Evolutionary conservation across 768 basidiomycete genomes (phyloP), one percentile per base, ranked within the genome.

Genomic region (Xerocomus spinulosus): DNA sequence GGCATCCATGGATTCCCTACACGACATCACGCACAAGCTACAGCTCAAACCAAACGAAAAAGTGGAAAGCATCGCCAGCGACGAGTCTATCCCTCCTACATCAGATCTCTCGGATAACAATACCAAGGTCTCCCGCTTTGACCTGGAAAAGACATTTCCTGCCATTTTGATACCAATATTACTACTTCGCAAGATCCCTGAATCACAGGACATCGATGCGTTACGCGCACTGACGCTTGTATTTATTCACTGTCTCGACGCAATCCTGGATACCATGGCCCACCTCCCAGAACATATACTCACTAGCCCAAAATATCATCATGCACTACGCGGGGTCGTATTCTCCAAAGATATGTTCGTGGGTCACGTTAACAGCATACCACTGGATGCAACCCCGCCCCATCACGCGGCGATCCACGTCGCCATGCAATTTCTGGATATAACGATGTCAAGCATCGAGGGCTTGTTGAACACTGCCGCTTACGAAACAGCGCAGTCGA

Each of bases 101-200:
- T 63, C 68, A 5, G 34, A 36, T 8, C 29, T 50, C 13, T 20
- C 49, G 7, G 43, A 36, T 25, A 40, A 46, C 17, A 38, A 42
- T 14, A 21, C 53, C 38, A 28, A 24, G 5, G 12, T 43, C 39
- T 49, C 59, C 17, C 55, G 39, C 8, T 70, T 68, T 45, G 48
- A 65, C 32, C 58, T 73, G 18, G 64, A 68, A 21, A 60, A 49
- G 32, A 61, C 66, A 6, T 73, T 70, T 48, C 69, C 72, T 1
- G 68, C 70, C 1, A 68, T 74, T 44, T 39, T 70, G 42, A 48
- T 50, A 13, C 58, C 68, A 4, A 51, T 63, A 18, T 53, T 52
- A 0, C 54, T 64, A 42, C 63, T 74, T 39, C 59, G 49, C 42
- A 41, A 39, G 18, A 41, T 66, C 9, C 47, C 58, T 12, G 54